A percentile compares a stretch with the other conserved stretches of the same genome.
phyloP scores from a whole-genome alignment of 768 basidiomycete species.

The Pulveroboletus sp. region DNA sequence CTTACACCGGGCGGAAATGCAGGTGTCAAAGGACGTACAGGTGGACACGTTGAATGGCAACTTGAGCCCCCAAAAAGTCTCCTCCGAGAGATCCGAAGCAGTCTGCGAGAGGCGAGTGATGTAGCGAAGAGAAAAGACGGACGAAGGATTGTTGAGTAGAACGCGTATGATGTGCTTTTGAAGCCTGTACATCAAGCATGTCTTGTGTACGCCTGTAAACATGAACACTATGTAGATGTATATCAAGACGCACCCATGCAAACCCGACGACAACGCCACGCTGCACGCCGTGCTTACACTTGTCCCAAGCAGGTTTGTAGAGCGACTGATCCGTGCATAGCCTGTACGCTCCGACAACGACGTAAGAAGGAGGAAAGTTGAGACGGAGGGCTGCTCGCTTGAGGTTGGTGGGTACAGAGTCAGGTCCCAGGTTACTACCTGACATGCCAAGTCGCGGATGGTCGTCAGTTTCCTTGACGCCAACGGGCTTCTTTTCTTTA shows the following conservation, averaged over 20 bases:
- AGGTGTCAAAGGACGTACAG: slow-evolving; percentile 40
- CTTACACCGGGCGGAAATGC: background rate
- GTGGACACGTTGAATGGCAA: slow-evolving; percentile 68
- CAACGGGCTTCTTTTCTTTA: too few species aligned
- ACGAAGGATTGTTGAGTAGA: slow-evolving; percentile 24
- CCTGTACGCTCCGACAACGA: slow-evolving; percentile 79
- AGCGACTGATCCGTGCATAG: slow-evolving; percentile 70
- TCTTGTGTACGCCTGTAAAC: slow-evolving; percentile 36
- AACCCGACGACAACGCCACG: slow-evolving; percentile 67
- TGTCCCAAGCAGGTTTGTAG: slow-evolving; percentile 76
- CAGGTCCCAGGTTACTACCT: too few species aligned
- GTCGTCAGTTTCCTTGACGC: too few species aligned
- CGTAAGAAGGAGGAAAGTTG: slow-evolving; percentile 78
- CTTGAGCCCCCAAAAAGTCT: slow-evolving; percentile 60
- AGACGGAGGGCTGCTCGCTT: slow-evolving; percentile 57
- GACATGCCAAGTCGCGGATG: too few species aligned
- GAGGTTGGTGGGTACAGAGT: slow-evolving; percentile 44
- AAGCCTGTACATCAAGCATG: slow-evolving; percentile 62
- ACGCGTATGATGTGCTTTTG: slow-evolving; percentile 62
- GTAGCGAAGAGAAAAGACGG: slow-evolving; percentile 25
- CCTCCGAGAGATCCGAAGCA: slow-evolving; percentile 33
- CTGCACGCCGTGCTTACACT: slow-evolving; percentile 72
- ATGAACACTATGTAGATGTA: background rate
- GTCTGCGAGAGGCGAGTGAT: slow-evolving; percentile 26
- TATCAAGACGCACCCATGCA: slow-evolving; percentile 52